Conservation (phyloP, 2,329 filamentous ascomycete genomes). For the Escovopsis sp. region DNA sequence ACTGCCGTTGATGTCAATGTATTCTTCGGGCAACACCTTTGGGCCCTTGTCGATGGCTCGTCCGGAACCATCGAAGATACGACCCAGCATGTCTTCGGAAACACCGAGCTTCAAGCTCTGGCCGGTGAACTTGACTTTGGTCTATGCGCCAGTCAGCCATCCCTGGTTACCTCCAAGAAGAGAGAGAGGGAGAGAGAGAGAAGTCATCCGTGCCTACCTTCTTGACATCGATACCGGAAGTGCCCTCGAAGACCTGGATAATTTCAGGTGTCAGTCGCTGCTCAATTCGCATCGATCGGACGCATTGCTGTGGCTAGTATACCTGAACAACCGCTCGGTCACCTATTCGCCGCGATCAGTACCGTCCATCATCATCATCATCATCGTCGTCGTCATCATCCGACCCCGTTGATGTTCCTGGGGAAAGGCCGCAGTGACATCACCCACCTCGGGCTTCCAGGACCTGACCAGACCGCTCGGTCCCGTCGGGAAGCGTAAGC, state of each 20-base stretch:
- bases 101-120: conserved; percentile 97
- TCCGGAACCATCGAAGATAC: conserved; percentile 96
- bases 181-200: too few relatives aligned
- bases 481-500: conserved; percentile 88
- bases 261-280: conserved; percentile 11
- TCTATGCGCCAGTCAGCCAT: conserved; percentile 37
- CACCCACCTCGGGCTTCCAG: conserved; percentile 82
- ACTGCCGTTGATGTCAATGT: conserved; percentile 96
- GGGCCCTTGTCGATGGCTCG: conserved; percentile 98
- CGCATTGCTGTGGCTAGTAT: conserved; percentile 15
- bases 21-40: conserved; percentile 95
- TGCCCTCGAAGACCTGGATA: conserved; percentile 85
- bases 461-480: conserved; percentile 85
- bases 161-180: too few relatives aligned
- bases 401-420: background rate
- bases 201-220: conserved; percentile 46
- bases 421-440: background rate
- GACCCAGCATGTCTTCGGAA: conserved; percentile 97
- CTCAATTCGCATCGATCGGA: conserved; percentile 1
- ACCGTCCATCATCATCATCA: conserved; percentile 4
- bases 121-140: conserved; percentile 92
- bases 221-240: conserved; percentile 94
- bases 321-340: conserved; percentile 92
- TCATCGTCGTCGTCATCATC: background rate
- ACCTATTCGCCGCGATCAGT: conserved; percentile 36